These are phyloP conservation scores for Pseudocohnilembus persalinus DNA, from an alignment of 169 alveolate species.

Conservation along the genomic window DNA sequence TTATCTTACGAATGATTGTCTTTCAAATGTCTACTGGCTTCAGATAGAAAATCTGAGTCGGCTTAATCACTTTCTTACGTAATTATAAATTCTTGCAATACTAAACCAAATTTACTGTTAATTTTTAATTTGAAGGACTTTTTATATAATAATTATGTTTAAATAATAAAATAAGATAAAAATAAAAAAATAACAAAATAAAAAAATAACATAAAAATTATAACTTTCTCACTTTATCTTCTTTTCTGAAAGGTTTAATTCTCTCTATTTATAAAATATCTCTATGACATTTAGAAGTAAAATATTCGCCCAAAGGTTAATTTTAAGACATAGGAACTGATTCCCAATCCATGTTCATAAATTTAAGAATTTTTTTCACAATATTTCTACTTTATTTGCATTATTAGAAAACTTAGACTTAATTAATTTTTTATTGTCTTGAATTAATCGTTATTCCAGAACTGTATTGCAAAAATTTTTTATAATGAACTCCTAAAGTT, in stretches of 20 bases:
- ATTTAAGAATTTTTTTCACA: neutral
- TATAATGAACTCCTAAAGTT: neutral
- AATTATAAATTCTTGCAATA: neutral
- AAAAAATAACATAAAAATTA: no score
- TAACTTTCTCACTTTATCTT: neutral
- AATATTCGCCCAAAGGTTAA: neutral
- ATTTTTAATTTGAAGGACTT: neutral
- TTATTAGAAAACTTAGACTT: neutral
- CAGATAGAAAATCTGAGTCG: neutral
- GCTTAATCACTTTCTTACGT: neutral
- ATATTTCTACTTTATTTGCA: neutral
- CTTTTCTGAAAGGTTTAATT: neutral
- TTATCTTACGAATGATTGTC: neutral
- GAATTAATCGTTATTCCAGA: neutral
- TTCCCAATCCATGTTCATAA: neutral
- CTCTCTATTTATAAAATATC: neutral
- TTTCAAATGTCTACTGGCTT: neutral
- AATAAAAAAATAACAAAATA: no score
- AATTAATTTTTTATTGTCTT: neutral
- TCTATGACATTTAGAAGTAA: neutral
- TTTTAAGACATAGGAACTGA: neutral
- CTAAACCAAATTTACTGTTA: neutral
- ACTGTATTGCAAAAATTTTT: neutral
- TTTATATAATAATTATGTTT: neutral
- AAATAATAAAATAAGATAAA: no score